Evolutionary conservation across 1,284 basidiomycete species (phyloP).

Genomic region (Neolentinus lepideus): DNA sequence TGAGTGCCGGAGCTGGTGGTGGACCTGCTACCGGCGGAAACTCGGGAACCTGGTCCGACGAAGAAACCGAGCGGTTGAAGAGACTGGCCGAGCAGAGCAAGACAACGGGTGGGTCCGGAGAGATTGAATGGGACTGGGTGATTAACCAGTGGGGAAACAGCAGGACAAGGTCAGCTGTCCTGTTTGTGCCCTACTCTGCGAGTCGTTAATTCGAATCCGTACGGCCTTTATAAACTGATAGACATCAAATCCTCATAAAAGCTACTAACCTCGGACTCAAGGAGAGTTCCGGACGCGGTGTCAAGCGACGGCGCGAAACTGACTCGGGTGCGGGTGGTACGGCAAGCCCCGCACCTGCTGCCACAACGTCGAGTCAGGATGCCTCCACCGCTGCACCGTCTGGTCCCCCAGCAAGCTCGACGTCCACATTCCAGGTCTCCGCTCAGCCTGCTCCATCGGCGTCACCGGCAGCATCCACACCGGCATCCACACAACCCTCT

Average conservation of each 20-base stretch:
- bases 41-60: slow-evolving; percentile 70
- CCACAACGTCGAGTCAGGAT: background rate
- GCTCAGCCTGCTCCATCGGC: background rate
- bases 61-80: slow-evolving; percentile 61
- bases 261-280: slow-evolving; percentile 69
- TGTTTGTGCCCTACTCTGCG: slow-evolving; percentile 6
- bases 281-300: slow-evolving; percentile 58
- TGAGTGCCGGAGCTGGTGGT: slow-evolving; percentile 27
- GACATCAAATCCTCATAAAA: slow-evolving; percentile 73
- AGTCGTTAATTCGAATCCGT: no score
- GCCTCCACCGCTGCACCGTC: background rate
- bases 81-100: slow-evolving; percentile 60
- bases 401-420: background rate
- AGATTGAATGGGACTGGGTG: slow-evolving; percentile 74
- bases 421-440: background rate
- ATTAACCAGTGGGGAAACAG: slow-evolving; percentile 63
- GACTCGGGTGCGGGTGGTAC: slow-evolving; percentile 17
- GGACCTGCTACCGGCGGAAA: slow-evolving; percentile 35
- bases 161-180: slow-evolving; percentile 48
- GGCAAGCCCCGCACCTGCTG: background rate
- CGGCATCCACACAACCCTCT: background rate
- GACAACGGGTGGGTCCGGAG: slow-evolving; percentile 34
- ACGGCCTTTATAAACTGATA: no score
- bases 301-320: slow-evolving; percentile 52
- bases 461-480: background rate